phyloP scores from a whole-genome alignment of 306 rosid species.

The Cicer pinnatifidum region DNA sequence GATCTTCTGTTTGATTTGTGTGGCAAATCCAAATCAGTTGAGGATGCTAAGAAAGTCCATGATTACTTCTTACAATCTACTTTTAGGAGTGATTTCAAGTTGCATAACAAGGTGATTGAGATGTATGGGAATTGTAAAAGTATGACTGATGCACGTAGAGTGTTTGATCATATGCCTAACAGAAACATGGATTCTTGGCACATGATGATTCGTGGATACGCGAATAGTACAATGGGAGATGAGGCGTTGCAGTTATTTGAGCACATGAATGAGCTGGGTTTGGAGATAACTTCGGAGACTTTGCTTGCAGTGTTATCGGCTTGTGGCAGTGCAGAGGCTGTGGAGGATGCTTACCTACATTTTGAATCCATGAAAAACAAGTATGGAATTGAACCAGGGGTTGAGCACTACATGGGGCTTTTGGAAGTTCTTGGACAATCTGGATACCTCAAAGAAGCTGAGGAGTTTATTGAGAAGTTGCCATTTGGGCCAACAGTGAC shows the following conservation, averaged over 20 bases:
- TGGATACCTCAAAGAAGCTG: conserved; percentile 78
- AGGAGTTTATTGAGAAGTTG: conserved; percentile 61
- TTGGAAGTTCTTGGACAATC: conserved; percentile 79
- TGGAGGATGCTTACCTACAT: conserved; percentile 76
- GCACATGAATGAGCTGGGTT: conserved; percentile 70
- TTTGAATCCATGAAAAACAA: conserved; percentile 71
- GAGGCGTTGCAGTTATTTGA: conserved; percentile 84
- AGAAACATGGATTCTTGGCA: conserved; percentile 77
- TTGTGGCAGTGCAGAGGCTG: conserved; percentile 86
- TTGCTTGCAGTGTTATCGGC: conserved; percentile 69
- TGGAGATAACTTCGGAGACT: conserved; percentile 71
- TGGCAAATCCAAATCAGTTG: conserved; percentile 63
- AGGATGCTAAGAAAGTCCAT: conserved; percentile 77
- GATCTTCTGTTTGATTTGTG: conserved; percentile 59
- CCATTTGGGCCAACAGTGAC: conserved; percentile 64
- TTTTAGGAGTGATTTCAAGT: conserved; percentile 61
- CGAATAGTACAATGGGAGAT: conserved; percentile 76
- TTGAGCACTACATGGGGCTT: conserved; percentile 76
- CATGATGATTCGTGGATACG: conserved; percentile 73
- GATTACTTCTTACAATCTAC: conserved; percentile 79
- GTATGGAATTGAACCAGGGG: conserved; percentile 60
- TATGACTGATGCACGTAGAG: conserved; percentile 82
- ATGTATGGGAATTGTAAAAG: conserved; percentile 80
- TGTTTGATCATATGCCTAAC: conserved; percentile 84
- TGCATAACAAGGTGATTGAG: conserved; percentile 71